phyloP scores from a whole-genome alignment of 2,329 filamentous ascomycete genomes.

The Botrytis sinoallii region DNA sequence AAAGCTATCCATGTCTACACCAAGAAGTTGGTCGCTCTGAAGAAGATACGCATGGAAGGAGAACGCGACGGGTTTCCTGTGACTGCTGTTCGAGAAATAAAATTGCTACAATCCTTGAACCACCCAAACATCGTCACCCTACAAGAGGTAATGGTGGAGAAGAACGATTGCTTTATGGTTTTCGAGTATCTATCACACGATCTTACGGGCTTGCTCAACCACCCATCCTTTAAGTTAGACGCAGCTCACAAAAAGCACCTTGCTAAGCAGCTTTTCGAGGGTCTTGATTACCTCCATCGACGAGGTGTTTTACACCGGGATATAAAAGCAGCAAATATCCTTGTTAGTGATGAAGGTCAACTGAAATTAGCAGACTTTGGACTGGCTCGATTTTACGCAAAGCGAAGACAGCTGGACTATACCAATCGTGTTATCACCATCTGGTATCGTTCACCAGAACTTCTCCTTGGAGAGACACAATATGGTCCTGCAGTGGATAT shows the following conservation, averaged over 20 bases:
- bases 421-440: constrained; percentile 99
- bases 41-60: constrained; percentile 90
- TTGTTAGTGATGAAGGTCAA: constrained; percentile 84
- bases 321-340: constrained; percentile 96
- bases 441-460: constrained; percentile 90
- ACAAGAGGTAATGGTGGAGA: constrained; percentile 95
- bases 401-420: constrained; percentile 87
- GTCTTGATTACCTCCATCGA: constrained; percentile 87
- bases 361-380: constrained; percentile 96
- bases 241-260: constrained; percentile 88
- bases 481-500: constrained; percentile 90
- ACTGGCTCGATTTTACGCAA: constrained; percentile 92
- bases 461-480: constrained; percentile 85
- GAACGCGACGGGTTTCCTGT: constrained; percentile 89
- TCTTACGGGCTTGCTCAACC: constrained; percentile 89
- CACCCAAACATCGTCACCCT: constrained; percentile 80
- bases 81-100: constrained; percentile 87
- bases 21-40: constrained; percentile 76
- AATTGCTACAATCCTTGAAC: constrained; percentile 80
- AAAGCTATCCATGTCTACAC: constrained; percentile 94
- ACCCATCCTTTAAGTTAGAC: constrained; percentile 85
- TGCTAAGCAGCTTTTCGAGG: constrained; percentile 88
- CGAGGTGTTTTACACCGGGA: constrained; percentile 94
- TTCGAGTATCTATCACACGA: constrained; percentile 98
- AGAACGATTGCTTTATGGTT: constrained; percentile 99